A percentile compares a stretch with the other conserved stretches of the same genome.
phyloP scores from a whole-genome alignment of 805 yeast genomes.

The Lachancea quebecensis region DNA sequence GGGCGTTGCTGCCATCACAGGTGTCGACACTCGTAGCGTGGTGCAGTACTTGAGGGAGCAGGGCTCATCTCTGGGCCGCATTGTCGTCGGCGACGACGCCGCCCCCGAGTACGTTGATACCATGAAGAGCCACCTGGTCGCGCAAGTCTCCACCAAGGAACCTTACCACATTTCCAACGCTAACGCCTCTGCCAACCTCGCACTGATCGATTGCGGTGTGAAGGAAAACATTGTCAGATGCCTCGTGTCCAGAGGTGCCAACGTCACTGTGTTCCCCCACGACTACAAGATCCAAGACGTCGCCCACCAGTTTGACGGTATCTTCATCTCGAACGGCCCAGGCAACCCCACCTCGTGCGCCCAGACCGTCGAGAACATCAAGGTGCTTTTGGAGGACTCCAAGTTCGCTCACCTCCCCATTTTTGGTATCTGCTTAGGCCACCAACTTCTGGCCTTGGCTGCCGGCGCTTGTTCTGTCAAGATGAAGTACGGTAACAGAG shows the following conservation, averaged over 20 bases:
- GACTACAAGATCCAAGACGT: slow-evolving; percentile 88
- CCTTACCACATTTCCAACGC: slow-evolving; percentile 83
- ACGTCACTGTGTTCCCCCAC: slow-evolving; percentile 93
- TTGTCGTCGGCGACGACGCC: slow-evolving; percentile 54
- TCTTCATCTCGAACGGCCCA: slow-evolving; percentile 93
- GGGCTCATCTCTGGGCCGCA: slow-evolving; percentile 89
- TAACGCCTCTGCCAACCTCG: slow-evolving; percentile 60
- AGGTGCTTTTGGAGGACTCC: slow-evolving; percentile 53
- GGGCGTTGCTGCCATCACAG: slow-evolving; percentile 93
- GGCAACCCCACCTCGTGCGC: slow-evolving; percentile 95
- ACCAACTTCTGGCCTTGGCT: slow-evolving; percentile 92
- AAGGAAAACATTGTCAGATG: slow-evolving; percentile 96
- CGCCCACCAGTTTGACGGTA: slow-evolving; percentile 89
- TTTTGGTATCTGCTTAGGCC: slow-evolving; percentile 97
- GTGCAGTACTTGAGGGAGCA: slow-evolving; percentile 90
- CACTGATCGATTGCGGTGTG: slow-evolving; percentile 96
- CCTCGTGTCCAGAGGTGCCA: slow-evolving; percentile 89
- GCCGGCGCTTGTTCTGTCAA: slow-evolving; percentile 89
- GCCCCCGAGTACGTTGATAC: slow-evolving; percentile 73
- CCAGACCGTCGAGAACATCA: slow-evolving; percentile 66
- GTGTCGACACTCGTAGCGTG: slow-evolving; percentile 94
- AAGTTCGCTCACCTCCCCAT: slow-evolving; percentile 66
- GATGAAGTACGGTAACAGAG: slow-evolving; percentile 97
- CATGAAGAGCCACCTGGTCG: slow-evolving; percentile 80
- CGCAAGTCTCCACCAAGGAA: slow-evolving; percentile 88